Percentiles rank a stretch among this genome's conserved stretches.
Conservation (phyloP, 2,329 filamentous ascomycete species). For the Clathrospora elynae region DNA sequence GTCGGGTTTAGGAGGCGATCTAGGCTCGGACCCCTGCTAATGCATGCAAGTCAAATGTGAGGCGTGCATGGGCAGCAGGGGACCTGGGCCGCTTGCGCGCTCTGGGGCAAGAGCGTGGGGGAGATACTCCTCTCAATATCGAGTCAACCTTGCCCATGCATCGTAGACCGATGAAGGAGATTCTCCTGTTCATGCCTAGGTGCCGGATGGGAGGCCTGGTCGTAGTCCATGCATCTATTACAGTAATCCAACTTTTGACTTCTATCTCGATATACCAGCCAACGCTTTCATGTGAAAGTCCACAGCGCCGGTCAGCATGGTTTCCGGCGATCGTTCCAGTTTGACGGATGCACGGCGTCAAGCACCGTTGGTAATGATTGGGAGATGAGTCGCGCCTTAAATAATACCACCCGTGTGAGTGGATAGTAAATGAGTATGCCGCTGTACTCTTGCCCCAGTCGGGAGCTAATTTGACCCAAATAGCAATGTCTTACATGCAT, state of each 20-base stretch:
- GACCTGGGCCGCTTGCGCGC: constrained; percentile 23
- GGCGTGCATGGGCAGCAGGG: constrained; percentile 27
- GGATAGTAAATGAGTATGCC: constrained; percentile 8
- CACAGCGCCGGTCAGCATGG: constrained; percentile 17
- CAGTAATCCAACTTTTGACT: no score
- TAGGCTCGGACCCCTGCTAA: constrained; percentile 28
- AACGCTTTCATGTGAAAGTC: constrained; percentile 23
- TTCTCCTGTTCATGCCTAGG: constrained; percentile 6
- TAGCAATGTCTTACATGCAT: constrained; percentile 7
- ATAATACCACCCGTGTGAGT: constrained; percentile 11
- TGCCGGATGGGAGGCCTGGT: no score
- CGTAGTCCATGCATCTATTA: no score
- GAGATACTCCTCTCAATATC: constrained; percentile 15
- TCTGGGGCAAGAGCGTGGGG: constrained; percentile 29
- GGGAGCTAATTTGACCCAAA: constrained; percentile 7
- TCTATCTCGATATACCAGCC: no score
- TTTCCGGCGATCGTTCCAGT: constrained; percentile 17
- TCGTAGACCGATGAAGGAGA: no score
- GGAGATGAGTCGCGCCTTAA: constrained; percentile 17
- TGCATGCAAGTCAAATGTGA: constrained; percentile 36
- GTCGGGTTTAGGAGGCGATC: constrained; percentile 25
- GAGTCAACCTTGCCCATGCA: constrained; percentile 11
- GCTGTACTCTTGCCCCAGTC: constrained; percentile 6
- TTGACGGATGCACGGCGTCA: constrained; percentile 22
- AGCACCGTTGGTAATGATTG: constrained; percentile 10